Conservation (phyloP, 495 filamentous ascomycete species). For the Hypomontagnella monticulosa region DNA sequence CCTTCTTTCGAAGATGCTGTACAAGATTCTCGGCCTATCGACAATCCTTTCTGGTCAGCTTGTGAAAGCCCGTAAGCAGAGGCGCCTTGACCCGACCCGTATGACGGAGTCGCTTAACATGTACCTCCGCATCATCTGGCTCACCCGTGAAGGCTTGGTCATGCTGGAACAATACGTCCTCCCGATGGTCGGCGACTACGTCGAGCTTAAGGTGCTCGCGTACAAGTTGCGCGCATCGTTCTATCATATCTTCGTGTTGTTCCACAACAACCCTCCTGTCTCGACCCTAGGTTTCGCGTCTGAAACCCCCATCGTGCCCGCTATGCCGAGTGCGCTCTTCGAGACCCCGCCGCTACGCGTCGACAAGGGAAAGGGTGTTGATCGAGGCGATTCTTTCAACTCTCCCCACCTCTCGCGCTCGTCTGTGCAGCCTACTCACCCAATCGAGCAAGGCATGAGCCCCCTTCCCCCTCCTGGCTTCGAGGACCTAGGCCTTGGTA, state of each 20-base stretch:
- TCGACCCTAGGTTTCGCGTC: conserved; percentile 50
- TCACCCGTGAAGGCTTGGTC: conserved; percentile 88
- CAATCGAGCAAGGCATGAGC: conserved; percentile 53
- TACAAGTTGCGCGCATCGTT: conserved; percentile 94
- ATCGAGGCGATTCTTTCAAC: conserved; percentile 36
- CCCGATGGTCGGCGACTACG: conserved; percentile 74
- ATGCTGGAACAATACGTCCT: conserved; percentile 88
- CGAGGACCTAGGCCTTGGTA: conserved; percentile 51
- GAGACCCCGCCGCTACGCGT: conserved; percentile 41
- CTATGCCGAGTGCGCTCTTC: conserved; percentile 12
- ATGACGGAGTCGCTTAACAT: conserved; percentile 73
- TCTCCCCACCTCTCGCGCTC: conserved; percentile 32
- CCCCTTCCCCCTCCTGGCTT: conserved; percentile 62
- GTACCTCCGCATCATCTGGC: conserved; percentile 95
- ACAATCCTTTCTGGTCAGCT: conserved; percentile 88
- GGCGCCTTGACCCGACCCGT: conserved; percentile 81
- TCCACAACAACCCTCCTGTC: conserved; percentile 76
- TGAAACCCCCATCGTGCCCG: conserved; percentile 4
- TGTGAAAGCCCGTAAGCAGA: conserved; percentile 80
- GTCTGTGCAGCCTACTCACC: conserved; percentile 54
- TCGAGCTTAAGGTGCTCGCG: conserved; percentile 85
- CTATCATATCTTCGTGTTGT: conserved; percentile 96
- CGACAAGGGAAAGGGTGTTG: conserved; percentile 59
- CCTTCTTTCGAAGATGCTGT: conserved; percentile 80
- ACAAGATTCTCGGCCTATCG: conserved; percentile 89